Evolutionary conservation across 2,329 filamentous ascomycete species (phyloP).

Genomic region (Xylariaceae sp.): DNA sequence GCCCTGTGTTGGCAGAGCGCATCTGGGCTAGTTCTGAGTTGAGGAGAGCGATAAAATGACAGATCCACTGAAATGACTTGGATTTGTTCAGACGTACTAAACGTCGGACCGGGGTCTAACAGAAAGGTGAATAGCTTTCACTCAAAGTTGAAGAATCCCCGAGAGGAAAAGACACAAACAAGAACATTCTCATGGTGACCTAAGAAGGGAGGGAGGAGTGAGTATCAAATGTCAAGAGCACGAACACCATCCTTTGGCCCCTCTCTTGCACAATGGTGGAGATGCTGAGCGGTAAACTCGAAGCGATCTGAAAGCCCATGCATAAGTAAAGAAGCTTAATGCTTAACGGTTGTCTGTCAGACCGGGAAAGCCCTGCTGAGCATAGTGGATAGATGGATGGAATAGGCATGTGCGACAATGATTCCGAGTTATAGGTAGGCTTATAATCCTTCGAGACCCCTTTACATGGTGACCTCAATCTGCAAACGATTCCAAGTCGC

Average conservation of each 20-base stretch:
- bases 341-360: neutral
- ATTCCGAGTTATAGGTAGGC: neutral
- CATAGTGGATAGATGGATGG: neutral
- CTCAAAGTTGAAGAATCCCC: too few relatives aligned
- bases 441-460: slow-evolving; percentile 3
- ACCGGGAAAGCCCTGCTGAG: neutral
- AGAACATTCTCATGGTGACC: too few relatives aligned
- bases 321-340: neutral
- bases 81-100: too few relatives aligned
- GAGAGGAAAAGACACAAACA: too few relatives aligned
- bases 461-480: neutral
- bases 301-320: neutral
- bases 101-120: too few relatives aligned
- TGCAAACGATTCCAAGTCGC: neutral
- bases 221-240: too few relatives aligned
- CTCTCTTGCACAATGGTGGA: neutral
- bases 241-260: too few relatives aligned
- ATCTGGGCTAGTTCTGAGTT: neutral
- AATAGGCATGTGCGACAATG: neutral
- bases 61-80: too few relatives aligned
- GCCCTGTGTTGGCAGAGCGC: neutral
- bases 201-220: too few relatives aligned
- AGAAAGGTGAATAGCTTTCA: too few relatives aligned
- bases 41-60: neutral
- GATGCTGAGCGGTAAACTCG: neutral